Conservation (phyloP, 2,329 filamentous ascomycete species). For the Tolypocladium pustulatum region DNA sequence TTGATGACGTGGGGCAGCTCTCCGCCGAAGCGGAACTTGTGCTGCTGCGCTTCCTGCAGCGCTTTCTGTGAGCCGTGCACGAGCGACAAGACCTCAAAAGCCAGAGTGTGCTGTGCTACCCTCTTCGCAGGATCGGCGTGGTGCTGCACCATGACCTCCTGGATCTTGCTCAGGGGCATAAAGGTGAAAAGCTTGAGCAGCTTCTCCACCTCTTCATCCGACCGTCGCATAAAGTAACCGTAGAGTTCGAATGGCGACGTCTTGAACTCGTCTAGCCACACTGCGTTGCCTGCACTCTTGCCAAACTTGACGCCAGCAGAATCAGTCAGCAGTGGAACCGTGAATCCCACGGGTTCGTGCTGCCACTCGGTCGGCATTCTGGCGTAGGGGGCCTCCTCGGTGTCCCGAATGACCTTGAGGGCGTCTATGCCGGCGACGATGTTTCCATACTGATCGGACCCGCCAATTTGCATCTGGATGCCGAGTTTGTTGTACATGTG, state of each 20-base stretch:
- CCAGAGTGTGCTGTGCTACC: slow-evolving; percentile 72
- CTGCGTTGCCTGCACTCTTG: slow-evolving; percentile 85
- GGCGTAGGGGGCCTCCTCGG: slow-evolving; percentile 33
- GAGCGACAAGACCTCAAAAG: slow-evolving; percentile 70
- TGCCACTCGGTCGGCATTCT: slow-evolving; percentile 30
- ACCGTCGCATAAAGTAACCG: slow-evolving; percentile 74
- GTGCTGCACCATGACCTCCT: slow-evolving; percentile 58
- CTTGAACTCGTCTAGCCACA: slow-evolving; percentile 81
- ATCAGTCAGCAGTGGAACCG: slow-evolving; percentile 81
- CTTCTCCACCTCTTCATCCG: slow-evolving; percentile 71
- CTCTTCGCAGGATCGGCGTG: slow-evolving; percentile 57
- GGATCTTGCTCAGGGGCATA: slow-evolving; percentile 60
- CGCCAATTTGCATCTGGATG: slow-evolving; percentile 82
- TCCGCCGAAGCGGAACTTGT: slow-evolving; percentile 37
- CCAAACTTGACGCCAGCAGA: slow-evolving; percentile 83
- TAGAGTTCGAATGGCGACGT: slow-evolving; percentile 82
- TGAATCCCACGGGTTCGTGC: slow-evolving; percentile 69
- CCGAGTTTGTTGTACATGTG: slow-evolving; percentile 58
- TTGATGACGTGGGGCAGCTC: slow-evolving; percentile 18
- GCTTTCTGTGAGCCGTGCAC: slow-evolving; percentile 63
- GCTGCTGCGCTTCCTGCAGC: slow-evolving; percentile 45
- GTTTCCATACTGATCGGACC: slow-evolving; percentile 93
- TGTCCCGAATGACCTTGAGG: slow-evolving; percentile 61
- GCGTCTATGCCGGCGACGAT: slow-evolving; percentile 84
- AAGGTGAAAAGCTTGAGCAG: slow-evolving; percentile 90